Conservation (phyloP, 2,329 filamentous ascomycete genomes). For the Pseudocercospora macadamiae region DNA sequence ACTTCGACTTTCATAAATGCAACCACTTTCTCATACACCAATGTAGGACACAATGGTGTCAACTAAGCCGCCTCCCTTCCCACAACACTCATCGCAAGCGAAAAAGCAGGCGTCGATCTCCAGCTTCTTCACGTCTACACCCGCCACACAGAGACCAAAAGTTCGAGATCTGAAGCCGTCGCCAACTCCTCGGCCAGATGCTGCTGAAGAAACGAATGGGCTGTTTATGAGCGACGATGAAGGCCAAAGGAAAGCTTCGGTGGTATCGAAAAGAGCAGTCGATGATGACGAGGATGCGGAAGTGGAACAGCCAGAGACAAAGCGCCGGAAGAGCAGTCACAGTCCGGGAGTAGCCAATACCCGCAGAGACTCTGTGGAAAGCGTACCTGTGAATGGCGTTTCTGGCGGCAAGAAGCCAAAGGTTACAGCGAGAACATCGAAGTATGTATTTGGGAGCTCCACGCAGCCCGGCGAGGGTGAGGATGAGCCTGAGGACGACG, state of each 20-base stretch:
- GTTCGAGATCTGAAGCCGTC: constrained; percentile 13
- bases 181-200: constrained; percentile 17
- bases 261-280: constrained; percentile 25
- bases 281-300: constrained; percentile 22
- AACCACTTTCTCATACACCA: too few species aligned
- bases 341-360: constrained; percentile 24
- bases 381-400: background rate
- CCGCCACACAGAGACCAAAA: constrained; percentile 32
- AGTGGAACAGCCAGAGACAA: constrained; percentile 20
- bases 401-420: constrained; percentile 35
- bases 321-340: constrained; percentile 23
- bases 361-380: background rate
- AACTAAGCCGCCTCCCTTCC: background rate
- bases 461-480: constrained; percentile 44
- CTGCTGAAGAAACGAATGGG: constrained; percentile 16
- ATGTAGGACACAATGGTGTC: background rate
- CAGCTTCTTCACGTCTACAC: constrained; percentile 38
- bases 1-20: too few species aligned
- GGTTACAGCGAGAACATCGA: constrained; percentile 56
- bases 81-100: constrained; percentile 37
- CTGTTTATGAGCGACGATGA: constrained; percentile 40
- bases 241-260: constrained; percentile 17
- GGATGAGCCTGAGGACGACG: constrained; percentile 53
- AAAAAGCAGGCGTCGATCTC: constrained; percentile 81
- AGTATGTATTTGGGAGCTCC: constrained; percentile 61